Percentiles rank a stretch among this genome's conserved stretches.
Evolutionary conservation across 352 stramenopile genomes (phyloP).

Genomic region (Saprolegnia parasitica): DNA sequence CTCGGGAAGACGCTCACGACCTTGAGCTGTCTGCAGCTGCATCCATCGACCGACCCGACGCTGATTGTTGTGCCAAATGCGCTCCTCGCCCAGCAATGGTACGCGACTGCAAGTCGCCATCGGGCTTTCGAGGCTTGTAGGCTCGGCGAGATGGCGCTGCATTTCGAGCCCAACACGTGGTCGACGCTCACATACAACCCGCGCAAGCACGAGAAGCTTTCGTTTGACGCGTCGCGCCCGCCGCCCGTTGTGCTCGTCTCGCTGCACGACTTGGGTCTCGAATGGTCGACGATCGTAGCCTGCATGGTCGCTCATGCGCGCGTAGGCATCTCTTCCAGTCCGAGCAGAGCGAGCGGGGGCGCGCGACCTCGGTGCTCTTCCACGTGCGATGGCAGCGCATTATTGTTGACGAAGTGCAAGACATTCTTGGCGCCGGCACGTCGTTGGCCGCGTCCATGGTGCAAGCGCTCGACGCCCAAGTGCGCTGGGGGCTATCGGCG

Average conservation of each 20-base stretch:
- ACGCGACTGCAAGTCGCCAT: neutral
- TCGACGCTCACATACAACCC: constrained; percentile 10
- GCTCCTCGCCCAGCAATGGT: constrained; percentile 29
- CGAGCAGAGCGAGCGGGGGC: constrained; percentile 24
- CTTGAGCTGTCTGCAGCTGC: constrained; percentile 12
- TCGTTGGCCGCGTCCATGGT: constrained; percentile 25
- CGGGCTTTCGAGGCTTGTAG: neutral
- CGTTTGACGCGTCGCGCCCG: neutral
- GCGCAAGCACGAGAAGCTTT: constrained; percentile 1
- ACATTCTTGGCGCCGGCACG: constrained; percentile 19
- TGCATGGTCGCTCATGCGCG: neutral
- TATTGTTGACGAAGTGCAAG: constrained; percentile 28
- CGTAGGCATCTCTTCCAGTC: constrained; percentile 21
- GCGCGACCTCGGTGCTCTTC: constrained; percentile 3
- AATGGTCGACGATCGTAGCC: no score
- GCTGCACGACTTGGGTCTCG: constrained; percentile 19
- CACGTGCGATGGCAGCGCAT: constrained; percentile 26
- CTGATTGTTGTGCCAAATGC: constrained; percentile 25
- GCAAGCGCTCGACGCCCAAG: constrained; percentile 10
- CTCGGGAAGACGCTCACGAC: constrained; percentile 27
- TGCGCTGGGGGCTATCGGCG: constrained; percentile 23
- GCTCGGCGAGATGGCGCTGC: constrained; percentile 23
- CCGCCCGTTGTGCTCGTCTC: constrained; percentile 11
- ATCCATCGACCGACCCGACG: constrained; percentile 1
- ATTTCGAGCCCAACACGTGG: constrained; percentile 23